These are phyloP conservation scores for Aspergillus uvarum DNA, from an alignment of 2,329 filamentous ascomycete genomes.

Conservation along the genomic window DNA sequence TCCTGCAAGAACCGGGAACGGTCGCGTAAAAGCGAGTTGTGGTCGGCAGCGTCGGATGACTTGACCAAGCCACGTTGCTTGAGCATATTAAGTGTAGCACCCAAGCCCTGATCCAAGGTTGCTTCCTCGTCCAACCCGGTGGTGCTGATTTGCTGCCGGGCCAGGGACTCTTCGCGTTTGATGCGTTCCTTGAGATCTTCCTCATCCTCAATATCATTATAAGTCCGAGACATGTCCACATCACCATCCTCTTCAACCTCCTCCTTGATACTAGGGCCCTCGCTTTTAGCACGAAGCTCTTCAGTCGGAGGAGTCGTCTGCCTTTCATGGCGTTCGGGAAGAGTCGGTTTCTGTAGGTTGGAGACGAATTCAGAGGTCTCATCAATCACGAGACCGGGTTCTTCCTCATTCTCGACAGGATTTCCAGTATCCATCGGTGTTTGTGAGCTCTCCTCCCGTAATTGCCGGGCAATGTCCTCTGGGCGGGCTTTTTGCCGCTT, in stretches of 20 bases:
- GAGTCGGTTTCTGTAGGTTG: slow-evolving; percentile 69
- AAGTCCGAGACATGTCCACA: slow-evolving; percentile 54
- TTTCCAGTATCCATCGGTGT: slow-evolving; percentile 61
- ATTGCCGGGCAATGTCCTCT: slow-evolving; percentile 79
- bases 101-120: slow-evolving; percentile 73
- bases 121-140: slow-evolving; percentile 84
- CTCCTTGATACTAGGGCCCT: slow-evolving; percentile 18
- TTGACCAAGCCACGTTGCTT: slow-evolving; percentile 81
- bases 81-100: slow-evolving; percentile 77
- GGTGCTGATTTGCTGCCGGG: slow-evolving; percentile 52
- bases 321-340: slow-evolving; percentile 53
- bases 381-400: slow-evolving; percentile 79
- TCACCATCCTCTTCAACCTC: slow-evolving; percentile 54
- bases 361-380: slow-evolving; percentile 95
- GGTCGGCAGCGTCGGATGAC: slow-evolving; percentile 59
- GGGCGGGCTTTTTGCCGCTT: slow-evolving; percentile 85
- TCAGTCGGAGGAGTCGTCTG: slow-evolving; percentile 38
- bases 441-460: slow-evolving; percentile 62
- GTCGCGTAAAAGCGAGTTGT: slow-evolving; percentile 67
- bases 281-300: slow-evolving; percentile 23
- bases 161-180: slow-evolving; percentile 47
- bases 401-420: slow-evolving; percentile 52
- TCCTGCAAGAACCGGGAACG: slow-evolving; percentile 77
- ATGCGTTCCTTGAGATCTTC: slow-evolving; percentile 52
- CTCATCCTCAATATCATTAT: slow-evolving; percentile 52